Percentiles rank a stretch among this genome's conserved stretches.
Evolutionary conservation across 2,329 filamentous ascomycete species (phyloP).

Genomic region (Fusarium decemcellulare): DNA sequence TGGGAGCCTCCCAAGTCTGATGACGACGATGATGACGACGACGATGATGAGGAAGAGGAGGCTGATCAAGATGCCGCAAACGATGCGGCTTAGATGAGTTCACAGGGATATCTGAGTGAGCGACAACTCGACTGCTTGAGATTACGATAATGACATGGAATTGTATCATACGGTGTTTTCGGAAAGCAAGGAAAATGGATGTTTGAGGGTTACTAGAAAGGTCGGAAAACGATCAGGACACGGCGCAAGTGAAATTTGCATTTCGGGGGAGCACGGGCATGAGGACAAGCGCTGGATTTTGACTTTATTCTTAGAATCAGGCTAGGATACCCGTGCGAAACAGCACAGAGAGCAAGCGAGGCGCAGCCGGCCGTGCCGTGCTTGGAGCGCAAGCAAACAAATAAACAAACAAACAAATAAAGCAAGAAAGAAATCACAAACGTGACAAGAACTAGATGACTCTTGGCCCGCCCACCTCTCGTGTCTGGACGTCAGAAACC

Average conservation of each 20-base stretch:
- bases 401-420: conserved; percentile 11
- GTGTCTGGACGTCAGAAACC: background rate
- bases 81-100: background rate
- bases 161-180: conserved; percentile 37
- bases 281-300: conserved; percentile 32
- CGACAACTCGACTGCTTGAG: conserved; percentile 1
- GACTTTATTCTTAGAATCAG: conserved; percentile 28
- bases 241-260: conserved; percentile 20
- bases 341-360: conserved; percentile 28
- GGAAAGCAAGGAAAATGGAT: conserved; percentile 18
- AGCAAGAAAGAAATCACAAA: background rate
- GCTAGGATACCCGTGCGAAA: conserved; percentile 44
- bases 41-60: conserved; percentile 58
- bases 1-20: conserved; percentile 79
- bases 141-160: conserved; percentile 30
- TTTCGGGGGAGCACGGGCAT: conserved; percentile 10
- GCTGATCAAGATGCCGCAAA: conserved; percentile 46
- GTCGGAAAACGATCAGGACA: conserved; percentile 15
- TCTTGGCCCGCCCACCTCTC: no score
- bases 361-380: conserved; percentile 25
- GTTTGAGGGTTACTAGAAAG: conserved; percentile 3
- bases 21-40: conserved; percentile 67
- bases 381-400: conserved; percentile 13
- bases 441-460: no score
- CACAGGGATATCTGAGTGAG: background rate